These are phyloP conservation scores for Aleurites moluccanus DNA, from an alignment of 441 rosid species.

Conservation along the genomic window DNA sequence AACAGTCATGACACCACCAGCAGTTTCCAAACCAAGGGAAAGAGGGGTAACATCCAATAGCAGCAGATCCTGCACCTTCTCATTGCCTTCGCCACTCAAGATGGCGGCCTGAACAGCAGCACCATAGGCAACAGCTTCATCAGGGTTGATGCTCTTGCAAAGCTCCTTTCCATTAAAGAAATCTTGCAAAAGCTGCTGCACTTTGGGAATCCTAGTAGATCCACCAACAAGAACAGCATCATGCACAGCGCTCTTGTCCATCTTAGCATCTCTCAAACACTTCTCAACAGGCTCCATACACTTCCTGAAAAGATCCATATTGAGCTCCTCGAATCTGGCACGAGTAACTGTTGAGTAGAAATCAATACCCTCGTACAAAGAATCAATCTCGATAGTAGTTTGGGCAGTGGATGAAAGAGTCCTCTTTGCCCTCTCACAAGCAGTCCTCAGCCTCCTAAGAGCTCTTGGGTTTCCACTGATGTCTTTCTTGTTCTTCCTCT, in stretches of 20 bases:
- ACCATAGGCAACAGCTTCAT: slow-evolving; percentile 80
- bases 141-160: slow-evolving; percentile 75
- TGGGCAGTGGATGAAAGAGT: slow-evolving; percentile 55
- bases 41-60: slow-evolving; percentile 66
- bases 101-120: slow-evolving; percentile 83
- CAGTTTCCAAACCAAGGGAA: slow-evolving; percentile 51
- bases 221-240: slow-evolving; percentile 90
- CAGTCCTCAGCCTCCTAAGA: slow-evolving; percentile 57
- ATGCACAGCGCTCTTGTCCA: slow-evolving; percentile 66
- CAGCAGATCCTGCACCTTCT: slow-evolving; percentile 73
- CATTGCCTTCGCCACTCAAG: slow-evolving; percentile 67
- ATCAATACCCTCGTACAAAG: slow-evolving; percentile 63
- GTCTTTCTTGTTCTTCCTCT: slow-evolving; percentile 75
- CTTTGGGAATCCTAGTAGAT: slow-evolving; percentile 77
- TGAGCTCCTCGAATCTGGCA: slow-evolving; percentile 68
- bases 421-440: slow-evolving; percentile 57
- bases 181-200: slow-evolving; percentile 73
- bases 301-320: slow-evolving; percentile 74
- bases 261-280: slow-evolving; percentile 74
- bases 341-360: slow-evolving; percentile 65
- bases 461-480: slow-evolving; percentile 64
- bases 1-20: slow-evolving; percentile 59
- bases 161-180: slow-evolving; percentile 82
- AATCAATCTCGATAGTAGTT: slow-evolving; percentile 68
- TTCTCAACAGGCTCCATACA: slow-evolving; percentile 87